Percentiles rank a stretch among this genome's conserved stretches.
Conservation (phyloP, 768 basidiomycete species). For the Rhodotorula sphaerocarpa region DNA sequence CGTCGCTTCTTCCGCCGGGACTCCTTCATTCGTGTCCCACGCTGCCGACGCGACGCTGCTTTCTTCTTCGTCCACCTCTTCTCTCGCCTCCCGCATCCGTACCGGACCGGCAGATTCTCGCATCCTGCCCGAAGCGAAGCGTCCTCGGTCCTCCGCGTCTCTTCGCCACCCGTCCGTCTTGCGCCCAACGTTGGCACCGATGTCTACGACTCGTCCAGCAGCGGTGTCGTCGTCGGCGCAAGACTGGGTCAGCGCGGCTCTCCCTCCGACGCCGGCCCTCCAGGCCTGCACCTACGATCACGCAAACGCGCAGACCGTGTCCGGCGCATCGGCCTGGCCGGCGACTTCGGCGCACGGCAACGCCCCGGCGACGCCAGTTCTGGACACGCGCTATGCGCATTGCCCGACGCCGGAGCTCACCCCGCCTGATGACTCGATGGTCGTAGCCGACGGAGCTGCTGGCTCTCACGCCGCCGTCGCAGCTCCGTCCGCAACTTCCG, state of each 20-base stretch:
- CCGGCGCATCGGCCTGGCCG: too few species aligned
- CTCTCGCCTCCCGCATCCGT: not conserved
- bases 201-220: not conserved
- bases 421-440: conserved; percentile 1
- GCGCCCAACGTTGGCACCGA: not conserved
- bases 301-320: not conserved
- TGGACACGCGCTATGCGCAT: not conserved
- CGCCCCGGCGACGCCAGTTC: not conserved
- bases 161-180: not conserved
- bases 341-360: not conserved
- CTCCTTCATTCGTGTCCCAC: not conserved
- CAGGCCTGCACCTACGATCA: not conserved
- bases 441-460: not conserved
- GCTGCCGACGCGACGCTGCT: conserved; percentile 1
- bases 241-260: not conserved
- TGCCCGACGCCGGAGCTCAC: conserved; percentile 15
- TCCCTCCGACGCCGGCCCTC: not conserved
- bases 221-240: not conserved
- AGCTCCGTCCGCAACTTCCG: not conserved
- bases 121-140: conserved; percentile 2
- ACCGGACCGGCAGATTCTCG: not conserved
- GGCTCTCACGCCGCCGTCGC: not conserved
- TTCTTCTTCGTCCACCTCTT: not conserved
- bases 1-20: not conserved
- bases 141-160: not conserved